phyloP scores from a whole-genome alignment of 192 early-diverging fungal species.

The Backusella westeae region DNA sequence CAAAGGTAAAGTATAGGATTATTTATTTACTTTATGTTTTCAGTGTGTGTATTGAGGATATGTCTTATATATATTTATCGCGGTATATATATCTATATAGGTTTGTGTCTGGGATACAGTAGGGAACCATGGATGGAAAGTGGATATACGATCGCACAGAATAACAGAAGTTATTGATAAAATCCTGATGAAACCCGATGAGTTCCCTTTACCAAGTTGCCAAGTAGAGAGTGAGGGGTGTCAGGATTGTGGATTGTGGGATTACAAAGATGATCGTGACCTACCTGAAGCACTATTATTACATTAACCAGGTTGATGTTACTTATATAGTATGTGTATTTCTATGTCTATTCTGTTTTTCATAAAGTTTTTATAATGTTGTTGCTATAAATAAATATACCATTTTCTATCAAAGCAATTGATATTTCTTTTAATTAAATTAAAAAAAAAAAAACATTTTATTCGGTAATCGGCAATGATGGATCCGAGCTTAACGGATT shows the following conservation, averaged over 20 bases:
- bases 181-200: conserved; percentile 43
- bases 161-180: conserved; percentile 75
- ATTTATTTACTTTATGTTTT: neutral
- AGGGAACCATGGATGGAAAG: conserved; percentile 56
- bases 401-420: neutral
- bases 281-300: neutral
- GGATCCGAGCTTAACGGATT: neutral
- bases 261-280: conserved; percentile 42
- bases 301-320: neutral
- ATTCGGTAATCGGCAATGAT: no score
- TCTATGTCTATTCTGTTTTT: neutral
- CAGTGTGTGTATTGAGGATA: neutral
- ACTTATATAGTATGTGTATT: neutral
- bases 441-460: no score
- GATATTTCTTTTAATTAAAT: no score
- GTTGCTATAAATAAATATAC: neutral
- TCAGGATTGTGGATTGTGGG: conserved; percentile 76
- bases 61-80: neutral
- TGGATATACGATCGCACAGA: conserved; percentile 75
- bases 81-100: neutral
- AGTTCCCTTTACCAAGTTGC: conserved; percentile 34
- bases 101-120: conserved; percentile 70
- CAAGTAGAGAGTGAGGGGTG: conserved; percentile 49
- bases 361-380: neutral
- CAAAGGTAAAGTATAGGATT: conserved; percentile 38